phyloP scores from a whole-genome alignment of 768 basidiomycete genomes.

The Hygrocybe coccinea region DNA sequence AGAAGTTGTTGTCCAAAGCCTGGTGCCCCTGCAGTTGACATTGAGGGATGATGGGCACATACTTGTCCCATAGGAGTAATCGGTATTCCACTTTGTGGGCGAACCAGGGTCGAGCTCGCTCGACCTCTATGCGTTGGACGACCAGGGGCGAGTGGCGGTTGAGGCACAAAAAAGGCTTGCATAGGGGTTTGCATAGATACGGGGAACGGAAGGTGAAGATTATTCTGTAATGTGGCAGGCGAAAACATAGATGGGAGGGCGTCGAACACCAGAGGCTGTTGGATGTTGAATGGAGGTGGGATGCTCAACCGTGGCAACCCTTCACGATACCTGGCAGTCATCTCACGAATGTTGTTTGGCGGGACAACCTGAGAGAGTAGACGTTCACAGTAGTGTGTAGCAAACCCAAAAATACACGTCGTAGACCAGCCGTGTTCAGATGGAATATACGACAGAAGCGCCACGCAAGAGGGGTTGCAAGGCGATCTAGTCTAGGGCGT shows the following conservation, averaged over 20 bases:
- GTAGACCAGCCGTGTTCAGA: too few species aligned
- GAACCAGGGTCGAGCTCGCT: constrained; percentile 63
- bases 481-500: too few species aligned
- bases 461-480: too few species aligned
- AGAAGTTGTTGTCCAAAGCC: constrained; percentile 30
- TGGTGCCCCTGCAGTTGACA: constrained; percentile 40
- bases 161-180: constrained; percentile 59
- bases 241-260: constrained; percentile 52
- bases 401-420: too few species aligned
- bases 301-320: constrained; percentile 56
- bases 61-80: constrained; percentile 53
- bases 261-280: constrained; percentile 48
- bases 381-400: too few species aligned
- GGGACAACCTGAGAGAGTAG: too few species aligned
- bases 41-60: constrained; percentile 50
- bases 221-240: constrained; percentile 54
- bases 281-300: constrained; percentile 48
- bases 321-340: constrained; percentile 43
- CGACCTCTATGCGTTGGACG: constrained; percentile 57
- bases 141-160: constrained; percentile 45
- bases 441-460: too few species aligned
- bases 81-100: constrained; percentile 49
- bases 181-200: constrained; percentile 65
- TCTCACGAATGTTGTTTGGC: constrained; percentile 6
- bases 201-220: constrained; percentile 54